phyloP scores from a whole-genome alignment of 345 rosid genomes.

The Bretschneidera sinensis region DNA sequence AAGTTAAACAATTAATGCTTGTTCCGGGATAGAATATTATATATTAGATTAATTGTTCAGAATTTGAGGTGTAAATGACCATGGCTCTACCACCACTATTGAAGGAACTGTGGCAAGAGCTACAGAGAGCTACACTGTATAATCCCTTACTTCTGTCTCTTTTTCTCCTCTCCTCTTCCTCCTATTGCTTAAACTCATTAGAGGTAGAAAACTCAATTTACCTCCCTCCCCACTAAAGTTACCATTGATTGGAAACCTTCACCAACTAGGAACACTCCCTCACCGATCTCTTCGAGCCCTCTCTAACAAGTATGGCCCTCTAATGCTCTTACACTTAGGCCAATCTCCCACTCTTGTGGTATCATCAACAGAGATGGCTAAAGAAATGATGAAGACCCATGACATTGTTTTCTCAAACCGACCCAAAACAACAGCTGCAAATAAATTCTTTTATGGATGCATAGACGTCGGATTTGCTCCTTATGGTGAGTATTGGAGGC shows the following conservation, averaged over 20 bases:
- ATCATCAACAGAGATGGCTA: constrained; percentile 18
- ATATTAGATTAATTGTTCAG: no score
- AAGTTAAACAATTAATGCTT: no score
- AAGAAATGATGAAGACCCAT: constrained; percentile 21
- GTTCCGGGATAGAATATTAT: no score
- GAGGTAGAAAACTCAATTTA: background rate
- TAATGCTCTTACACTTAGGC: constrained; percentile 26
- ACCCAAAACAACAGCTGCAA: constrained; percentile 7
- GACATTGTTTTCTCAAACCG: constrained; percentile 20
- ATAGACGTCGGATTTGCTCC: constrained; percentile 27
- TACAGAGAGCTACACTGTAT: no score
- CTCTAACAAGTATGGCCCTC: constrained; percentile 21
- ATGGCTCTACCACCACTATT: no score
- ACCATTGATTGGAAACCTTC: constrained; percentile 24
- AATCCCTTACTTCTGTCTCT: background rate
- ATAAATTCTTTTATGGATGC: constrained; percentile 11
- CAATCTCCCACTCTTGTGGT: constrained; percentile 21
- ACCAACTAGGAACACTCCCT: constrained; percentile 21
- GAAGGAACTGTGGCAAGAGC: no score
- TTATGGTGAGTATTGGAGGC: constrained; percentile 29
- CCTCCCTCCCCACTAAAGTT: constrained; percentile 29
- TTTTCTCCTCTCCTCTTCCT: background rate
- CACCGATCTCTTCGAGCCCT: constrained; percentile 28
- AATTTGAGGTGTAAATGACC: no score
- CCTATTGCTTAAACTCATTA: background rate